Evolutionary conservation across 2,329 filamentous ascomycete species (phyloP).

Genomic region (Anthostomella pinea): DNA sequence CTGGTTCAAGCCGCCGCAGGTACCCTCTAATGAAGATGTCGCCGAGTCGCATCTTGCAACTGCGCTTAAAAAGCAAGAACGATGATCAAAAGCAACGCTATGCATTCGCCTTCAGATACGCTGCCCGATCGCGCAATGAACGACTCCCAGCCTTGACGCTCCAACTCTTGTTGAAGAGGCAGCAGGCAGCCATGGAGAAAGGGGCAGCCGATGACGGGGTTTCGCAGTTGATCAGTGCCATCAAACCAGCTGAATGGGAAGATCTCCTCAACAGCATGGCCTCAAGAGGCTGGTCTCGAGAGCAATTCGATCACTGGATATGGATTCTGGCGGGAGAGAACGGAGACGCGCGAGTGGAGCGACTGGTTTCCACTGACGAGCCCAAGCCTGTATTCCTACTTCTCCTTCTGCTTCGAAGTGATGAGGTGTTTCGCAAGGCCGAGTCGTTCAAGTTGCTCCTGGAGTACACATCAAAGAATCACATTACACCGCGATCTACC

Average conservation of each 20-base stretch:
- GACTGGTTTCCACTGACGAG: slow-evolving; percentile 33
- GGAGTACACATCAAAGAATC: slow-evolving; percentile 28
- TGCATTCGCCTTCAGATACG: slow-evolving; percentile 9
- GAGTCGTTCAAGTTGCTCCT: slow-evolving; percentile 33
- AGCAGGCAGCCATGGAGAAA: slow-evolving; percentile 21
- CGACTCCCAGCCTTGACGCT: slow-evolving; percentile 29
- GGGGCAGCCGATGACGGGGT: slow-evolving; percentile 5
- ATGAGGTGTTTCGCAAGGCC: slow-evolving; percentile 31
- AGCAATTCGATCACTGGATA: slow-evolving; percentile 38
- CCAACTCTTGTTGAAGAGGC: slow-evolving; percentile 22
- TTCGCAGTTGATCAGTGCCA: too few relatives aligned
- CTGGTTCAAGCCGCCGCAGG: slow-evolving; percentile 15
- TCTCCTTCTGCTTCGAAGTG: slow-evolving; percentile 33
- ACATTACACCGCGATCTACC: slow-evolving; percentile 2
- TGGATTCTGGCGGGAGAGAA: slow-evolving; percentile 38
- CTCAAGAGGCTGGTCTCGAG: slow-evolving; percentile 31
- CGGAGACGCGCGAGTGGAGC: slow-evolving; percentile 34
- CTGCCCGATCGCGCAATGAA: slow-evolving; percentile 18
- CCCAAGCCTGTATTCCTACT: slow-evolving; percentile 41
- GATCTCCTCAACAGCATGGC: slow-evolving; percentile 30
- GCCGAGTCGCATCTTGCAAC: slow-evolving; percentile 25
- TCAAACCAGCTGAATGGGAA: slow-evolving; percentile 29
- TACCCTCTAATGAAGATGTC: slow-evolving; percentile 16
- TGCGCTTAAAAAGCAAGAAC: slow-evolving; percentile 21
- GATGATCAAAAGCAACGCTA: slow-evolving; percentile 18